phyloP scores from a whole-genome alignment of 2,329 filamentous ascomycete genomes.

The Sporothrix sp. region DNA sequence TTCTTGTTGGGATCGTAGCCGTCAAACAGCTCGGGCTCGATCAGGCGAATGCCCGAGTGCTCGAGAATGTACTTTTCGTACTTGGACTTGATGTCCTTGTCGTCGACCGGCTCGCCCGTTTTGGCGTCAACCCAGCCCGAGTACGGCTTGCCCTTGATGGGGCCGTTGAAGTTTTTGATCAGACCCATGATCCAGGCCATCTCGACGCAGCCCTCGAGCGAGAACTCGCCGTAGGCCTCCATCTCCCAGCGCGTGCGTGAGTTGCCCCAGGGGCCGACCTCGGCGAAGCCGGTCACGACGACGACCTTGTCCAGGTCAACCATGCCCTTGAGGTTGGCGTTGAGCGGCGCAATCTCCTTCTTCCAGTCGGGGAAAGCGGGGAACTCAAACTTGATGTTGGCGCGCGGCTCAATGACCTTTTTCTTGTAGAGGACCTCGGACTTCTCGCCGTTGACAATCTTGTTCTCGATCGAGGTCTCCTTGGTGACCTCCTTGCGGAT shows the following conservation, averaged over 20 bases:
- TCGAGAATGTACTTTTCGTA: slow-evolving; percentile 96
- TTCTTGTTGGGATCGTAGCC: slow-evolving; percentile 99
- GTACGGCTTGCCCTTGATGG: slow-evolving; percentile 91
- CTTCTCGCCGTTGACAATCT: slow-evolving; percentile 88
- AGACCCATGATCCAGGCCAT: slow-evolving; percentile 99
- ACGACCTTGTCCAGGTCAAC: slow-evolving; percentile 97
- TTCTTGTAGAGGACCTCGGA: slow-evolving; percentile 92
- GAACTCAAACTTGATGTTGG: slow-evolving; percentile 98
- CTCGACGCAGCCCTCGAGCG: slow-evolving; percentile 92
- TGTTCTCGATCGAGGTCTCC: slow-evolving; percentile 93
- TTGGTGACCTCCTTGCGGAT: slow-evolving; percentile 88
- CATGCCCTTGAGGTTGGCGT: slow-evolving; percentile 87
- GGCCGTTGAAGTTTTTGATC: slow-evolving; percentile 96
- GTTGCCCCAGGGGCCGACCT: slow-evolving; percentile 97
- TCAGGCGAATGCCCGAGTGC: slow-evolving; percentile 92
- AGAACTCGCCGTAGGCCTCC: slow-evolving; percentile 95
- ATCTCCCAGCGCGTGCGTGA: slow-evolving; percentile 98
- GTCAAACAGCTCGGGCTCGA: slow-evolving; percentile 92
- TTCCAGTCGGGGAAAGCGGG: slow-evolving; percentile 87
- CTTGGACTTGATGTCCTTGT: slow-evolving; percentile 95
- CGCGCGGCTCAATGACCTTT: slow-evolving; percentile 83
- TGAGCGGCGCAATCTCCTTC: slow-evolving; percentile 77
- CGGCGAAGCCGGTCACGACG: slow-evolving; percentile 91
- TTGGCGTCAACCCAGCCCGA: slow-evolving; percentile 95
- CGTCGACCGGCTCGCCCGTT: slow-evolving; percentile 87